phyloP scores from a whole-genome alignment of 768 basidiomycete species.

The Kondoa subrosea region DNA sequence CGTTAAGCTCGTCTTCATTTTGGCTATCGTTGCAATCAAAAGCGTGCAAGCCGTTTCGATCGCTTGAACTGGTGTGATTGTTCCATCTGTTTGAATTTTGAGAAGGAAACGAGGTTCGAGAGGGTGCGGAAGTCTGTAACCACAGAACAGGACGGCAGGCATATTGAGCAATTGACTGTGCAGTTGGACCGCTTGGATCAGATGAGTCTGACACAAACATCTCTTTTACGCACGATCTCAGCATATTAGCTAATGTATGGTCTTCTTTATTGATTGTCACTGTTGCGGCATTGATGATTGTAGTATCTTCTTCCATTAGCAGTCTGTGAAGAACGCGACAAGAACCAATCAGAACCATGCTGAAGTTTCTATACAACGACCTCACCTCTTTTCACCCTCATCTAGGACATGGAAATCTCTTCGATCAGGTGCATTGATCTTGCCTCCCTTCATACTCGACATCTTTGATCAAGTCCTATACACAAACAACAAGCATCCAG shows the following conservation, averaged over 20 bases:
- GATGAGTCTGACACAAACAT: background rate
- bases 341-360: background rate
- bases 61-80: constrained; percentile 54
- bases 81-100: constrained; percentile 88
- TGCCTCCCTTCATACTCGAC: constrained; percentile 28
- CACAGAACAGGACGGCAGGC: constrained; percentile 80
- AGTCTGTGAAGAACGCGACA: constrained; percentile 46
- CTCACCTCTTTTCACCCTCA: constrained; percentile 85
- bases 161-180: constrained; percentile 71
- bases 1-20: constrained; percentile 32
- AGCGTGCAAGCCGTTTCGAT: constrained; percentile 69
- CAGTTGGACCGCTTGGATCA: background rate
- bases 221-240: constrained; percentile 56
- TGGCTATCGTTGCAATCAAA: constrained; percentile 49
- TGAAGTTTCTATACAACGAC: background rate
- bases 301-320: constrained; percentile 83
- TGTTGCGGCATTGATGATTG: constrained; percentile 92
- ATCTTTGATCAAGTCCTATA: too few species aligned
- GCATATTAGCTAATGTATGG: constrained; percentile 88
- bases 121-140: constrained; percentile 95
- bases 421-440: constrained; percentile 83
- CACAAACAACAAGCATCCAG: too few species aligned
- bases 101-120: constrained; percentile 84
- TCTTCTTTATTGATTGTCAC: constrained; percentile 91
- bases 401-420: constrained; percentile 80